Evolutionary conservation across 1,284 basidiomycete genomes (phyloP).

Genomic region (Cutaneotrichosporon arboriforme): DNA sequence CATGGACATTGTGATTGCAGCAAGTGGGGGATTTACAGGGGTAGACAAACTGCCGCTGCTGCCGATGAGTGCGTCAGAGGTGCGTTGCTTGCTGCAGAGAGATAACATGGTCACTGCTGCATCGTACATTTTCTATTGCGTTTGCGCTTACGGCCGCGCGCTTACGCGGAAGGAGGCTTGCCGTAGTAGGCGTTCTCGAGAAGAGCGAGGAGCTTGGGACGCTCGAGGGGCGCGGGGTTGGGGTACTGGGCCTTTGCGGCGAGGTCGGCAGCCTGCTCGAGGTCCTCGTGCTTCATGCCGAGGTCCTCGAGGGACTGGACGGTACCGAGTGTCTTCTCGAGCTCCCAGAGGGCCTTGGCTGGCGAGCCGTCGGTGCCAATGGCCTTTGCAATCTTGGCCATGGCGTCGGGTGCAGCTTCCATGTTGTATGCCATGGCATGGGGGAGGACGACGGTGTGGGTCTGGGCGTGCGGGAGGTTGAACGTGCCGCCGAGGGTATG

Average conservation of each 20-base stretch:
- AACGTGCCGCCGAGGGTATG: slow-evolving; percentile 51
- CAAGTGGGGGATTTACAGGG: too few species aligned
- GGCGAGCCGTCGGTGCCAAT: slow-evolving; percentile 39
- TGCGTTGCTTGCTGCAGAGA: too few species aligned
- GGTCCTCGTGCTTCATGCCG: slow-evolving; percentile 51
- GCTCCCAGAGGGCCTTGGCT: slow-evolving; percentile 48
- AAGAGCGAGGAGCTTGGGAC: slow-evolving; percentile 38
- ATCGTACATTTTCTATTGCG: too few species aligned
- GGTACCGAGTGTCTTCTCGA: slow-evolving; percentile 49
- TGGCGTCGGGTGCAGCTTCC: slow-evolving; percentile 43
- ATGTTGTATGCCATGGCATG: slow-evolving; percentile 52
- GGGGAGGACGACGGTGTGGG: slow-evolving; percentile 52
- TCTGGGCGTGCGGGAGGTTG: slow-evolving; percentile 52
- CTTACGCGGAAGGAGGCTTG: slow-evolving; percentile 8
- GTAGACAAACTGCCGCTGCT: too few species aligned
- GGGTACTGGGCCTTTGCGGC: slow-evolving; percentile 50
- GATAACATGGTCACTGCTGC: too few species aligned
- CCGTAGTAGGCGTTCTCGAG: slow-evolving; percentile 29
- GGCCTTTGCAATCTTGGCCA: slow-evolving; percentile 45
- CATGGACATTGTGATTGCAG: too few species aligned
- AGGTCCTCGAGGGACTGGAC: slow-evolving; percentile 48
- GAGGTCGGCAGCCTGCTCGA: slow-evolving; percentile 50
- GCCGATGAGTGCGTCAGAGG: too few species aligned
- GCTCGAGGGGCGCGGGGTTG: slow-evolving; percentile 50
- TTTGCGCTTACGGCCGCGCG: too few species aligned